Base-by-base conservation (phyloP, 1,139 yeast species). In the Hyphopichia khmerensis region DNA sequence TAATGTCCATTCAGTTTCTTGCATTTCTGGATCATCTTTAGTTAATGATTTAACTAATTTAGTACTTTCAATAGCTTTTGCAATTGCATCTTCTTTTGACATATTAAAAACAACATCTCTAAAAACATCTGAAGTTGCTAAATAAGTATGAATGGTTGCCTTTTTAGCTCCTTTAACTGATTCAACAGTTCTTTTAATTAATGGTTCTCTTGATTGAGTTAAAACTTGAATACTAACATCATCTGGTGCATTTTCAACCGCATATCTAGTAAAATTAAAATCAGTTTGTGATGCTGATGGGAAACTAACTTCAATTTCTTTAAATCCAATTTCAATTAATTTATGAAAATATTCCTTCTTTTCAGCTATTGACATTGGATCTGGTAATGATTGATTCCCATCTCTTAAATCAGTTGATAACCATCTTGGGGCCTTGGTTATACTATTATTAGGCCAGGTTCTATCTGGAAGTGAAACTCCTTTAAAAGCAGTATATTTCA, bases 251-350 rank as follows among this genome's bases (percentile, higher is more conserved):
- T 68, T 68, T 53, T 72, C 75, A 38, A 73, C 73, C 1, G 78
- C 77, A 50, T 67, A 73, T 39, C 77, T 58, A 34, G 79, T 73
- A 55, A 73, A 73, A 53, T 73, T 78, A 48, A 73, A 73, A 56
- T 73, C 79, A 7, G 73, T 70, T 51, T 73, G 78, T 3, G 77
- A 71, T 4, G 79, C 79, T 16, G 75, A 66, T 2, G 79, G 79
- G 52, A 73, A 73, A 9, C 77, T 62, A 18, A 73, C 79, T 52
- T 73, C 79, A 45, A 73, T 73, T 50, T 73, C 79, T 49, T 73
- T 73, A 57, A 72, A 73, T 0, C 79, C 79, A 42, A 73, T 56
- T 29, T 71, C 75, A 15, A 73, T 57, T 42, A 73, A 62, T 53
- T 72, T 73, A 43, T 70, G 71, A 49, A 72, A 73, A 48, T 71